phyloP scores from a whole-genome alignment of 129 eudicot genomes.

The Centella asiatica region DNA sequence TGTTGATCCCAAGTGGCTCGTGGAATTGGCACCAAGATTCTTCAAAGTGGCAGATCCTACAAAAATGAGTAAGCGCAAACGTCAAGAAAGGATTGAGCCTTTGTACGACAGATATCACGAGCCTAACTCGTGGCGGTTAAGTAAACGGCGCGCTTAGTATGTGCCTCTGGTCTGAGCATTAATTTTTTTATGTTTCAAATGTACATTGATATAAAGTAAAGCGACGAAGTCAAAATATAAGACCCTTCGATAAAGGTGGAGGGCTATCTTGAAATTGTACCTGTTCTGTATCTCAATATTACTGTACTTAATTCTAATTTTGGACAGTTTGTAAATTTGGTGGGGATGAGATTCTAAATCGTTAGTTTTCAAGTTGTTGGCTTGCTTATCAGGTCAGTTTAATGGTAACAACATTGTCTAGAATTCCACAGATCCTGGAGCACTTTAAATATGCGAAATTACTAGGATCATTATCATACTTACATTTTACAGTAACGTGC shows the following conservation, averaged over 20 bases:
- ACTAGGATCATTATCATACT: too few relatives aligned
- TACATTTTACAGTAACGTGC: too few relatives aligned
- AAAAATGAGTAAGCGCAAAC: slow-evolving; percentile 79
- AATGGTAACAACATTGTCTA: too few relatives aligned
- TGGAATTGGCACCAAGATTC: slow-evolving; percentile 74
- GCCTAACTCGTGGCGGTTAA: slow-evolving; percentile 86
- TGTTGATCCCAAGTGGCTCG: slow-evolving; percentile 81
- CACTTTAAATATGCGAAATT: too few relatives aligned
- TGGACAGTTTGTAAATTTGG: neutral
- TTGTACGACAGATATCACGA: slow-evolving; percentile 77
- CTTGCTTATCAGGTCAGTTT: neutral
- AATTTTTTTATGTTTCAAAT: neutral
- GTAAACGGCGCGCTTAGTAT: slow-evolving; percentile 67
- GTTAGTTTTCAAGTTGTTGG: neutral
- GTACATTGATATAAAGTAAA: neutral
- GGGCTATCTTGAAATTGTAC: neutral
- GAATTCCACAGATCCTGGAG: too few relatives aligned
- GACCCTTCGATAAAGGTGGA: neutral
- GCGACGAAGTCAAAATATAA: neutral
- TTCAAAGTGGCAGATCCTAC: slow-evolving; percentile 80
- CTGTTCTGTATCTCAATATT: neutral
- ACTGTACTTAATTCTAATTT: neutral
- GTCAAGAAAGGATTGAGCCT: slow-evolving; percentile 82
- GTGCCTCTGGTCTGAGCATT: neutral
- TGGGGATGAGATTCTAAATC: neutral